Base-by-base conservation (phyloP, 2,329 filamentous ascomycete genomes). In the Falciphora oryzae region DNA sequence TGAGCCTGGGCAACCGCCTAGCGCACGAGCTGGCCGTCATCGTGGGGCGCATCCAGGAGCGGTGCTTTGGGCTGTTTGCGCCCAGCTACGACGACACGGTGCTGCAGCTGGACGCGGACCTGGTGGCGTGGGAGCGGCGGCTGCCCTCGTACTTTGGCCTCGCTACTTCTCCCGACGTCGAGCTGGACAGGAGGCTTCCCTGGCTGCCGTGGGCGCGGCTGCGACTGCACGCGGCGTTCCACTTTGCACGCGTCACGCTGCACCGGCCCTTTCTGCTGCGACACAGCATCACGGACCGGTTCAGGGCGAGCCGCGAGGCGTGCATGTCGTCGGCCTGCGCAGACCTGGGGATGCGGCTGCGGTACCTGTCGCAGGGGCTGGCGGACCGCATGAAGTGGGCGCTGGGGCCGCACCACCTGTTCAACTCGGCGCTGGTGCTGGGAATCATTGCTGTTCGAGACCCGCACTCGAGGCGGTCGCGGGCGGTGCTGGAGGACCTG, bases 311-410 rank as follows among this genome's bases (percentile, higher is more conserved):
- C 50, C 75, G 75, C 32, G 76, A 79, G 59, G 74, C 74, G 10
- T 79, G 77, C 63, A 77, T 78, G 3, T 70, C 72, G 5, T 78
- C 77, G 0, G 76, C 76, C 7, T 78, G 77, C 65, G 76, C 76
- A 0, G 77, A 79, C 59, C 72, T 79, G 13, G 74, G 72, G 27
- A 75, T 76, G 67, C 69, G 74, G 13, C 71, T 79, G 11, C 68
- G 71, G 22, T 71, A 74, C n/a, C 71, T 75, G 35, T 66, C 68
- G 18, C 69, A 73, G 50, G 69, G 69, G 8, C 70, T 74, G 18
- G 74, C 70, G 0, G 75, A 77, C 35, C 70, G 76, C 1, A 67
- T 76, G 57, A 74, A 73, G 61, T 75, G 73, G 70, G 72, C 72
- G 6, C 65, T 76, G 0, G 75, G 73, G 1, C 72, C 75, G 38